These are phyloP conservation scores for Sporisorium exsertum DNA, from an alignment of 1,284 basidiomycete species.

Conservation along the genomic window DNA sequence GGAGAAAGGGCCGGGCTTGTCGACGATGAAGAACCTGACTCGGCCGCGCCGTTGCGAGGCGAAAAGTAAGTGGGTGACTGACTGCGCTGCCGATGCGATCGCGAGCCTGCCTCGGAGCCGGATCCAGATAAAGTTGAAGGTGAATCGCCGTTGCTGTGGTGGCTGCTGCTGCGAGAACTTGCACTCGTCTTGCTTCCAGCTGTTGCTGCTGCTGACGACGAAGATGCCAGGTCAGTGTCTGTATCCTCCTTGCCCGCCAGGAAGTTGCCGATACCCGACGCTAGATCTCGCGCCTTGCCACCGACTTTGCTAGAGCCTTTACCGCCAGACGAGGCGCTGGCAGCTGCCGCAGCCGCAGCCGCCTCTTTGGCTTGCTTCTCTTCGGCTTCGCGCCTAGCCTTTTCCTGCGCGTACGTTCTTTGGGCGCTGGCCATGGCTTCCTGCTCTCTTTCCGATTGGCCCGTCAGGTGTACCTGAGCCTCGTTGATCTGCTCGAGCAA, in stretches of 20 bases:
- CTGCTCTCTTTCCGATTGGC: constrained; percentile 36
- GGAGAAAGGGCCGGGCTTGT: constrained; percentile 40
- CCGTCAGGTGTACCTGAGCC: constrained; percentile 24
- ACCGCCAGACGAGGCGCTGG: neutral
- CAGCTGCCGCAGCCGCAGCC: constrained; percentile 13
- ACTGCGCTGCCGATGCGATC: constrained; percentile 36
- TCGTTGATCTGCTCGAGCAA: constrained; percentile 50
- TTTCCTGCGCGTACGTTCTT: constrained; percentile 45
- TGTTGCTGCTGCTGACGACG: constrained; percentile 8
- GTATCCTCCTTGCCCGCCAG: constrained; percentile 22
- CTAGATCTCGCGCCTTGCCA: constrained; percentile 26
- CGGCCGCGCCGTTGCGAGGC: constrained; percentile 30
- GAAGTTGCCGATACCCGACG: constrained; percentile 36
- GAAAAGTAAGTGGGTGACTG: constrained; percentile 46
- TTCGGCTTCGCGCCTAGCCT: constrained; percentile 38
- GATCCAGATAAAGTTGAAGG: constrained; percentile 17
- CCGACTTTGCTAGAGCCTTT: constrained; percentile 17
- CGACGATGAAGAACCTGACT: constrained; percentile 38
- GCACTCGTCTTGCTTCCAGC: constrained; percentile 7
- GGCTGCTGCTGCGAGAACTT: constrained; percentile 9
- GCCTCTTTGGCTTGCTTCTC: constrained; percentile 43
- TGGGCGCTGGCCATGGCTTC: constrained; percentile 34
- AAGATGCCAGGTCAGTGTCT: neutral
- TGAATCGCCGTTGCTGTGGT: constrained; percentile 8
- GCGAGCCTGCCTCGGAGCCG: constrained; percentile 28